These are phyloP conservation scores for Dentiscutata heterogama DNA, from an alignment of 371 early-diverging fungal species.

Conservation along the genomic window DNA sequence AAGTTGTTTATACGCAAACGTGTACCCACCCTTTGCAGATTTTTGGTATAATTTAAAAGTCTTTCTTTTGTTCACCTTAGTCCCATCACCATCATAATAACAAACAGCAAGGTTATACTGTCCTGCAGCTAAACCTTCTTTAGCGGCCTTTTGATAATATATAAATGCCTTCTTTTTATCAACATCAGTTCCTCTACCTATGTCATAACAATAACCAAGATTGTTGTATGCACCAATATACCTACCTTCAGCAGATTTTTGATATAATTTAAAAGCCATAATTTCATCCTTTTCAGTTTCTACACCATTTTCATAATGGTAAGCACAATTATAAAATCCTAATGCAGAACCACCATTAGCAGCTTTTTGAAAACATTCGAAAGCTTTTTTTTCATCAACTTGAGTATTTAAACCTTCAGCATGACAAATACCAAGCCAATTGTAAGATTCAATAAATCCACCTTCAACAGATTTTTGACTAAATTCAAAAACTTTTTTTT, in stretches of 20 bases:
- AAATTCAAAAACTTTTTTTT: slow-evolving; percentile 1
- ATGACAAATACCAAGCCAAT: background rate
- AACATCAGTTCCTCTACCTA: background rate
- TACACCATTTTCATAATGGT: too few species aligned
- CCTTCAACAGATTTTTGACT: background rate
- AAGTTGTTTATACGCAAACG: too few species aligned
- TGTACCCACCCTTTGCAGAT: background rate
- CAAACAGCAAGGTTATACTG: background rate
- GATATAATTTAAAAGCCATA: slow-evolving; percentile 7
- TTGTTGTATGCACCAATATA: background rate
- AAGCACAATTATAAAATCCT: too few species aligned
- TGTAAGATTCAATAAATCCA: background rate
- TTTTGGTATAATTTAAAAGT: too few species aligned
- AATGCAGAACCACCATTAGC: slow-evolving; percentile 70
- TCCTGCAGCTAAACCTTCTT: background rate
- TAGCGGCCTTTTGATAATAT: background rate
- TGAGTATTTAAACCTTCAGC: background rate
- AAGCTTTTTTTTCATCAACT: slow-evolving; percentile 55
- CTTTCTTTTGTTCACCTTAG: background rate
- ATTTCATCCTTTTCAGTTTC: background rate
- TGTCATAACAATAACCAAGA: slow-evolving; percentile 13
- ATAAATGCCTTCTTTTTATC: background rate
- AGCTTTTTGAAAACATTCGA: slow-evolving; percentile 70
- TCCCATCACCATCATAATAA: background rate
- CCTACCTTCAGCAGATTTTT: background rate